phyloP scores from a whole-genome alignment of 176 grass and related monocot species.

The Triticum urartu region DNA sequence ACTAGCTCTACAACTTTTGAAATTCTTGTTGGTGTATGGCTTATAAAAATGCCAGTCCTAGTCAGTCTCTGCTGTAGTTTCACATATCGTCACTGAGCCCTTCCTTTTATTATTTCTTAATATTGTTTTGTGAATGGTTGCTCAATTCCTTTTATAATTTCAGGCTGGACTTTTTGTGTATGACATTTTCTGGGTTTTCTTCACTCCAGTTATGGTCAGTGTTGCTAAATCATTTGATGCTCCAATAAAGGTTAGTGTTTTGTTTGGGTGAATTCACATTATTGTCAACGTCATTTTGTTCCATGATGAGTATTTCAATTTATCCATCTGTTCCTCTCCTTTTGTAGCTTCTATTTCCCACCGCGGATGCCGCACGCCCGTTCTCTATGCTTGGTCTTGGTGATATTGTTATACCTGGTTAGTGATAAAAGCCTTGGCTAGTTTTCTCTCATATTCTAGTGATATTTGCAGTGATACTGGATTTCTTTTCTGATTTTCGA shows the following conservation, averaged over 20 bases:
- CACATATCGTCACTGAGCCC: not conserved
- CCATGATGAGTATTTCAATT: not conserved
- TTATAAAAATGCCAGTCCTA: conserved; percentile 20
- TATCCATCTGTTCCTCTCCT: conserved; percentile 6
- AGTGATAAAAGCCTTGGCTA: conserved; percentile 10
- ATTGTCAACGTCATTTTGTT: not conserved
- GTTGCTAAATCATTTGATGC: conserved; percentile 99
- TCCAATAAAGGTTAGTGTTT: conserved; percentile 80
- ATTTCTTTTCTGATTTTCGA: not conserved
- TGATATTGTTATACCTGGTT: conserved; percentile 97
- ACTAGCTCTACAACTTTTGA: not conserved
- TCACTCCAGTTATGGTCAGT: conserved; percentile 98
- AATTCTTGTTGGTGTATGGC: not conserved
- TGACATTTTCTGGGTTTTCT: conserved; percentile 99
- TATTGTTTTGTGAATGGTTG: not conserved
- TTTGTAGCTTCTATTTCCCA: conserved; percentile 87
- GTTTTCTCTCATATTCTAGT: not conserved
- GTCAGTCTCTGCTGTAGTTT: conserved; percentile 14
- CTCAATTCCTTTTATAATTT: conserved; percentile 6
- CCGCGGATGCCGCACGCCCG: conserved; percentile 66
- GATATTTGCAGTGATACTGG: not conserved
- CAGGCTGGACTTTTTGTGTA: conserved; percentile 89
- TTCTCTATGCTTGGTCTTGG: conserved; percentile 99
- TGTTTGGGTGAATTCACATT: not conserved
- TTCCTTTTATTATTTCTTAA: not conserved